Evolutionary conservation across 164 flowering plant species (phyloP).

Genomic region (Dillenia suffruticosa): DNA sequence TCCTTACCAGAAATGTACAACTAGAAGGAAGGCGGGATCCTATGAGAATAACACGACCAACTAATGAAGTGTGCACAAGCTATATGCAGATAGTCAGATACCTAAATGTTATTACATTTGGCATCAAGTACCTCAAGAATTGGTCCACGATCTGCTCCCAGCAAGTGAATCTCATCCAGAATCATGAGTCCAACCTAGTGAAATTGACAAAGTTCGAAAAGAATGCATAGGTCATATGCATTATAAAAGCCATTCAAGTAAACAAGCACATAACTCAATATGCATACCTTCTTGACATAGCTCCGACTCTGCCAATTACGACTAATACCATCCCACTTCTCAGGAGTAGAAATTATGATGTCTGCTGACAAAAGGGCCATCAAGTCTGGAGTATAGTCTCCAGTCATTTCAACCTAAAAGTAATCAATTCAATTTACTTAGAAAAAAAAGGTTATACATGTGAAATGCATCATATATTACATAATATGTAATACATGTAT

Average conservation of each 20-base stretch:
- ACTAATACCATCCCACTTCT: constrained; percentile 99
- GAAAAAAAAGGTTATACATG: too few relatives aligned
- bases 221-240: neutral
- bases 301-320: constrained; percentile 95
- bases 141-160: constrained; percentile 99
- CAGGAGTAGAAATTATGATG: constrained; percentile 96
- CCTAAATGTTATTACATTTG: too few relatives aligned
- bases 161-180: constrained; percentile 97
- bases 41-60: too few relatives aligned
- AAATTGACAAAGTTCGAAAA: neutral
- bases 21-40: too few relatives aligned
- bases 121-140: constrained; percentile 79
- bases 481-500: constrained; percentile 1
- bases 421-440: neutral
- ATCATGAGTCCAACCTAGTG: constrained; percentile 90
- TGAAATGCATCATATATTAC: neutral
- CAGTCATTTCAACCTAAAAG: constrained; percentile 96
- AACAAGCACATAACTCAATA: constrained; percentile 7
- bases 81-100: too few relatives aligned
- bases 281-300: constrained; percentile 84
- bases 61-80: too few relatives aligned
- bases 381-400: constrained; percentile 96
- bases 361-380: constrained; percentile 84
- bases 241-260: neutral
- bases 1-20: too few relatives aligned